These are phyloP conservation scores for Zymoseptoria passerinii DNA, from an alignment of 2,329 filamentous ascomycete genomes.

Conservation along the genomic window DNA sequence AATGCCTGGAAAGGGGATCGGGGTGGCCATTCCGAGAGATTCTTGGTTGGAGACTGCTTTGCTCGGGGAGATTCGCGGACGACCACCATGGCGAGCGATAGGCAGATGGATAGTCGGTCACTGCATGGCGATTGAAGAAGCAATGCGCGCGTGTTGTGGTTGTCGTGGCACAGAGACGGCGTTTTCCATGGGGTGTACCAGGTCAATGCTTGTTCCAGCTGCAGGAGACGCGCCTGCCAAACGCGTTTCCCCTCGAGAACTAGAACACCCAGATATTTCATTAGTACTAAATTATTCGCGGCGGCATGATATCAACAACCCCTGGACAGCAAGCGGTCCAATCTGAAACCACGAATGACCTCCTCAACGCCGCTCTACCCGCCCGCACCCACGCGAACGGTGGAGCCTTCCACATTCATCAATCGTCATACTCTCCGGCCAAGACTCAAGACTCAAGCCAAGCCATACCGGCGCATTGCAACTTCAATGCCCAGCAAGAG, in stretches of 20 bases:
- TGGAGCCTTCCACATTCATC: too few relatives aligned
- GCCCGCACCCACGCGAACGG: too few relatives aligned
- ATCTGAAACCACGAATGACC: neutral
- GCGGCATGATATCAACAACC: neutral
- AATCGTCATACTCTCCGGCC: neutral
- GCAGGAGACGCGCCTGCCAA: neutral
- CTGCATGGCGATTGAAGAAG: neutral
- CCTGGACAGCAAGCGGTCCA: neutral
- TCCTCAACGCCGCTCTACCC: neutral
- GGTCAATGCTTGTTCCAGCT: neutral
- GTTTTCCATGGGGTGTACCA: neutral
- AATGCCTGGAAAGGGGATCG: constrained; percentile 55
- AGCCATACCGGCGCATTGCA: neutral
- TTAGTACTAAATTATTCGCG: neutral
- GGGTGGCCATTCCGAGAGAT: constrained; percentile 49
- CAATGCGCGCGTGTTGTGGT: neutral
- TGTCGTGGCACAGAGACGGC: neutral
- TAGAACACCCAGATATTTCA: neutral
- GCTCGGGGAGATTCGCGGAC: constrained; percentile 42
- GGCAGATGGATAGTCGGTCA: neutral
- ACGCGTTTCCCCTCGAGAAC: too few relatives aligned
- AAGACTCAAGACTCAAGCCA: neutral
- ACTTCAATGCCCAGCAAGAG: neutral
- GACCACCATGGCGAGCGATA: constrained; percentile 30
- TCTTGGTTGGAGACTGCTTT: constrained; percentile 37